Conservation (phyloP, 768 basidiomycete genomes). For the Trichaptum fuscoviolaceum region DNA sequence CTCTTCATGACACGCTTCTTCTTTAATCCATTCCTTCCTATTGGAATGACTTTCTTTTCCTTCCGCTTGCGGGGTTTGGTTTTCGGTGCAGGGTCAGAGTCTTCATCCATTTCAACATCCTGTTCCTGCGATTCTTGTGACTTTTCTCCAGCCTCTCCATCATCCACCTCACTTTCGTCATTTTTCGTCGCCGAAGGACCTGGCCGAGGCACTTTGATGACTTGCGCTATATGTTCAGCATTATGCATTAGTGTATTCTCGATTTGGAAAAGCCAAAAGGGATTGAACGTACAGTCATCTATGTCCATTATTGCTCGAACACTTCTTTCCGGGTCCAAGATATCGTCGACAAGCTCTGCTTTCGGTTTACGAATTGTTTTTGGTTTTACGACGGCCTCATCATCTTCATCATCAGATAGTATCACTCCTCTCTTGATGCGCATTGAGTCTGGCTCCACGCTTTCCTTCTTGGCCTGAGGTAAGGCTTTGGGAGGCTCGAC, state of each 20-base stretch:
- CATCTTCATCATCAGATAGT: constrained; percentile 61
- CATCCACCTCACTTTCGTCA: constrained; percentile 18
- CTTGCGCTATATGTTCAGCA: constrained; percentile 14
- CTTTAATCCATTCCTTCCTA: constrained; percentile 75
- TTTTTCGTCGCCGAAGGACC: constrained; percentile 18
- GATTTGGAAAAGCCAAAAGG: constrained; percentile 14
- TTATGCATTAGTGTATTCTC: constrained; percentile 21
- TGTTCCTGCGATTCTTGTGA: constrained; percentile 22
- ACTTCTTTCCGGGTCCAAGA: constrained; percentile 41
- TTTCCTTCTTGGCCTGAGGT: constrained; percentile 10
- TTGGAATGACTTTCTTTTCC: constrained; percentile 57
- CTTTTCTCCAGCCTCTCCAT: constrained; percentile 26
- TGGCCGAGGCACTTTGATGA: constrained; percentile 11
- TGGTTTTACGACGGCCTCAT: constrained; percentile 26
- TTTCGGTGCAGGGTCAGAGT: constrained; percentile 31
- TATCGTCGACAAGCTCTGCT: constrained; percentile 25
- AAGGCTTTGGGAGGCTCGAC: constrained; percentile 11
- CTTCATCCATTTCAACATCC: constrained; percentile 34
- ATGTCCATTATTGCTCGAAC: constrained; percentile 69
- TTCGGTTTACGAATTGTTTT: constrained; percentile 30
- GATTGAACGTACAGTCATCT: constrained; percentile 55
- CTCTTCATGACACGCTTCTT: constrained; percentile 64
- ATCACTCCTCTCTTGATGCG: constrained; percentile 44
- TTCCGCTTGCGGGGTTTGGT: constrained; percentile 34
- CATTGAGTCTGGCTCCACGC: constrained; percentile 14